These are phyloP conservation scores for Dactylis glomerata DNA, from an alignment of 176 grass and related monocot species.

Conservation along the genomic window DNA sequence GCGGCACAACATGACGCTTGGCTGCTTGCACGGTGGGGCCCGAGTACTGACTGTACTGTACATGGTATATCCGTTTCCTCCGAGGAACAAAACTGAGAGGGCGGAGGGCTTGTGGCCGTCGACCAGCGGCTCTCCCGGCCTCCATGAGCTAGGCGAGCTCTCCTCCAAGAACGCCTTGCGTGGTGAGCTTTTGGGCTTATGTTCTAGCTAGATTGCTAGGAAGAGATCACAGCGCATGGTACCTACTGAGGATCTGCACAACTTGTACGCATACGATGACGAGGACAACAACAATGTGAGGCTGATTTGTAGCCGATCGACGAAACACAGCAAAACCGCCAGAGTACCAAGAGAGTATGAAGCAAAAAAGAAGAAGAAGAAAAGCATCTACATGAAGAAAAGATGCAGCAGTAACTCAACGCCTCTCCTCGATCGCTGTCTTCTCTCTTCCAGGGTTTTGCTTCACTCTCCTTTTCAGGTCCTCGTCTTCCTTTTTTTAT, in stretches of 20 bases:
- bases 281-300: neutral
- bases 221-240: too few species aligned
- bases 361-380: too few species aligned
- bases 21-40: neutral
- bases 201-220: too few species aligned
- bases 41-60: too few species aligned
- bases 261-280: neutral
- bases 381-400: too few species aligned
- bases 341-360: too few species aligned
- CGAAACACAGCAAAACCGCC: too few species aligned
- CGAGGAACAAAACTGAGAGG: neutral
- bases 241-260: neutral
- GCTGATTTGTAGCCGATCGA: neutral
- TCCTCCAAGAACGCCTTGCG: neutral
- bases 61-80: neutral
- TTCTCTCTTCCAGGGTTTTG: too few species aligned
- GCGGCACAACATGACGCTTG: neutral
- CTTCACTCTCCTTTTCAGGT: too few species aligned
- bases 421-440: too few species aligned
- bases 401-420: too few species aligned
- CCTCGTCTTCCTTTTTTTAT: too few species aligned
- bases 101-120: neutral
- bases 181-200: neutral
- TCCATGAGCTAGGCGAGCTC: neutral
- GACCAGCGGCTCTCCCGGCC: neutral